Evolutionary conservation across 2,329 filamentous ascomycete species (phyloP), one percentile per base, ranked within the genome.

Genomic region (Colletotrichum lentis): DNA sequence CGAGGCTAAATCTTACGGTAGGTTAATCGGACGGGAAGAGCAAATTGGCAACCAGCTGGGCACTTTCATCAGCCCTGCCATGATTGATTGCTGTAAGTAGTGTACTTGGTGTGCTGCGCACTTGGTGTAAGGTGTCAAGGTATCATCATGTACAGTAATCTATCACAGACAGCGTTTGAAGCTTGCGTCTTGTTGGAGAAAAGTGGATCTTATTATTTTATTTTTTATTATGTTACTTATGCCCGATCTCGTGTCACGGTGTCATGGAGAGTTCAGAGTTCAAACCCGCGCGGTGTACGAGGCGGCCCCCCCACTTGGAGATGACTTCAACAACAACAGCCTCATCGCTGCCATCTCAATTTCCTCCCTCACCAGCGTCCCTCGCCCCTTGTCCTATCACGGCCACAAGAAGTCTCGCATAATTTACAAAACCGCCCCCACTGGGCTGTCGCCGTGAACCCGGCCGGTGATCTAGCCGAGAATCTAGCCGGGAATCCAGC

Each of bases 91-190:
- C n/a, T n/a, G n/a, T n/a, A n/a, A n/a, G 14, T 14, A 12, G 4
- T 37, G 41, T 44, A 27, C 27, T 27, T 27, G 27, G 7, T 31
- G 27, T 31, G 7, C 2, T 31, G 27, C 27, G 27, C 1, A 27
- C 27, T 31, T 31, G 27, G 7, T 2, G 27, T 31, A 31, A 31
- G 27, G 7, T 31, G 27, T 31, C 27, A 31, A 31, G 27, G 27
- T 31, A 31, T 31, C 27, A 31, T 31, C 27, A 31, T 31, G 27
- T 31, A 10, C 7, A 41, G 43, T 35, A 60, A 64, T 65, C 11
- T 56, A 64, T 65, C 41, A 43, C 49, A 68, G 43, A 68, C 54
- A 37, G 49, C 35, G 65, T 65, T 65, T 52, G 62, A 60, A 68
- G 65, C 62, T 60, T 60, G 55, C 50, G 43, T 47, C 20, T 22